Evolutionary conservation across 2,329 filamentous ascomycete species (phyloP), one percentile per base, ranked within the genome.

Genomic region (Fusarium circinatum): DNA sequence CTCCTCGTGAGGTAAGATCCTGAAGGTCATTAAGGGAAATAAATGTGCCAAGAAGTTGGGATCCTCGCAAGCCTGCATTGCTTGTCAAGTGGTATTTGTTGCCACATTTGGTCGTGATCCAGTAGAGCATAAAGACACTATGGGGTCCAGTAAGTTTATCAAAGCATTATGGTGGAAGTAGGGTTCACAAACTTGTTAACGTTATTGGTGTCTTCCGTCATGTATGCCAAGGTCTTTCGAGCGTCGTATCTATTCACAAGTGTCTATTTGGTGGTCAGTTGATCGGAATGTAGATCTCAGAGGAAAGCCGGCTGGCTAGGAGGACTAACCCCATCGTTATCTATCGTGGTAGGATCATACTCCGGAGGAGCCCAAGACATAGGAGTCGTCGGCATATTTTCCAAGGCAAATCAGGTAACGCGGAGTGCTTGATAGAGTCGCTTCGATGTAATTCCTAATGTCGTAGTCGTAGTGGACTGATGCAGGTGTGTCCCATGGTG

Each of bases 301-400:
- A 14, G 8, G 13, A 41, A 8, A 14, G 2, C 0, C 39, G 4
- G 22, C 39, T 8, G 0, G 22, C 0, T 41, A 4, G 3, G 22
- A 14, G 8, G 39, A 41, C 39, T 4, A 41, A n/a, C 39, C 22
- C 22, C 39, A 41, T 41, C 13, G 22, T 41, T 41, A 14, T 41
- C 22, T 15, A 41, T 41, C 39, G 22, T 41, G 39, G 39, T n/a
- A n/a, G 39, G 22, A 6, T 41, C 39, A 15, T 41, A 15, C 2
- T 14, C 22, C 13, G 22, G 39, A 41, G 39, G 39, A 9, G 22
- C 22, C 39, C 22, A 41, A 8, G 39, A 8, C 8, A 41, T n/a
- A 3, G 22, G 39, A 15, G 39, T 41, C 2, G 39, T 14, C 20
- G 39, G 22, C 39, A 41, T 41, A 13, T 9, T 41, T 41, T 41